phyloP scores from a whole-genome alignment of 1,139 yeast genomes.

The Diutina sp. region DNA sequence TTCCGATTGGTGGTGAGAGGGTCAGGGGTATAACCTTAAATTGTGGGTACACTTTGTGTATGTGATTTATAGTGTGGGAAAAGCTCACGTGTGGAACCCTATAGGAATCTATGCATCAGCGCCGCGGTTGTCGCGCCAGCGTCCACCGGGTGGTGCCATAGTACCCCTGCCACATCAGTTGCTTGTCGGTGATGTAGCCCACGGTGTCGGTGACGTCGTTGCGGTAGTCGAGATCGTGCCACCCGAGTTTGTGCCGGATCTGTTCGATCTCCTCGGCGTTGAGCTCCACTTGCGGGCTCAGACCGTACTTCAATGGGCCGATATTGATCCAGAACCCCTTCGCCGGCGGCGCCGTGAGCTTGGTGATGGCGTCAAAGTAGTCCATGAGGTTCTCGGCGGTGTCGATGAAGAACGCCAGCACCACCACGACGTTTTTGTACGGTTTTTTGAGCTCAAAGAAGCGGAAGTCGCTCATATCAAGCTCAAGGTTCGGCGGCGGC shows the following conservation, averaged over 20 bases:
- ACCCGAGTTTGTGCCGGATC: slow-evolving; percentile 45
- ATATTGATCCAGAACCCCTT: slow-evolving; percentile 66
- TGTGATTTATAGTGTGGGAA: too few relatives aligned
- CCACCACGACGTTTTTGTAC: slow-evolving; percentile 42
- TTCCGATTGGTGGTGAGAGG: not conserved
- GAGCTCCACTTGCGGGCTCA: slow-evolving; percentile 70
- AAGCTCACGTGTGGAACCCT: too few relatives aligned
- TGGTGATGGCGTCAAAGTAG: slow-evolving; percentile 51
- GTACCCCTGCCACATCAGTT: slow-evolving; percentile 66
- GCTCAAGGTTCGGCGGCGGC: slow-evolving; percentile 33
- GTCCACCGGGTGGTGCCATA: slow-evolving; percentile 30
- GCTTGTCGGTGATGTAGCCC: slow-evolving; percentile 48
- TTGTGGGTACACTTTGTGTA: too few relatives aligned
- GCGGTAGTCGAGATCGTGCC: slow-evolving; percentile 44
- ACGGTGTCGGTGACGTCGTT: slow-evolving; percentile 11
- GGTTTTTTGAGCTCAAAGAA: slow-evolving; percentile 22
- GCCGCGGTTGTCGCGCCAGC: not conserved
- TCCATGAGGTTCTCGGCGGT: slow-evolving; percentile 76
- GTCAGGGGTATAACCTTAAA: too few relatives aligned
- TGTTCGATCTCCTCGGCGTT: slow-evolving; percentile 47
- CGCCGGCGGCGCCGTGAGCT: slow-evolving; percentile 24
- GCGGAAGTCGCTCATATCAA: slow-evolving; percentile 58
- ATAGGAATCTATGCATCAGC: not conserved
- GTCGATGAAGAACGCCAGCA: slow-evolving; percentile 69
- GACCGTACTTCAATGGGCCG: slow-evolving; percentile 84